Evolutionary conservation across 768 basidiomycete genomes (phyloP).

Genomic region (Daedaleopsis sinensis): DNA sequence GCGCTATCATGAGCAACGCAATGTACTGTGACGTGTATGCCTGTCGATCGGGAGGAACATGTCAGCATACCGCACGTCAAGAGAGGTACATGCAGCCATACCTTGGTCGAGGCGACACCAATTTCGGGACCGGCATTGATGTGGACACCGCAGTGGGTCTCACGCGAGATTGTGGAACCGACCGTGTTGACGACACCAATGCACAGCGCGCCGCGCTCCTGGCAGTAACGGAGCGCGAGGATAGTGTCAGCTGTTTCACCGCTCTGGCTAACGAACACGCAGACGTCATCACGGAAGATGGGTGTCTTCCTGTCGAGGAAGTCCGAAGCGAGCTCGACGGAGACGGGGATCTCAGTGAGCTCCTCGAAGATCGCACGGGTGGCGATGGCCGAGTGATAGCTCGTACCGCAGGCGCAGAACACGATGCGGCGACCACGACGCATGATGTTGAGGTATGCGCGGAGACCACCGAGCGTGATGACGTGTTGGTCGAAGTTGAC

Average conservation of each 20-base stretch:
- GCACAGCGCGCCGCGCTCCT: slow-evolving; percentile 95
- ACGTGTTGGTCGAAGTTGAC: slow-evolving; percentile 95
- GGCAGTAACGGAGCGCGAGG: slow-evolving; percentile 92
- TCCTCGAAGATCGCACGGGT: slow-evolving; percentile 99
- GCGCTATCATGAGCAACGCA: slow-evolving; percentile 96
- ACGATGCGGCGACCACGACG: slow-evolving; percentile 93
- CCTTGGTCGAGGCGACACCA: slow-evolving; percentile 98
- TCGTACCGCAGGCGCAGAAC: slow-evolving; percentile 98
- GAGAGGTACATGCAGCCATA: slow-evolving; percentile 27
- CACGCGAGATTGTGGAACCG: slow-evolving; percentile 95
- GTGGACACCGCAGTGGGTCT: slow-evolving; percentile 99
- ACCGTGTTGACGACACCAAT: slow-evolving; percentile 99
- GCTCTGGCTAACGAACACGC: slow-evolving; percentile 94
- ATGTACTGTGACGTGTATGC: slow-evolving; percentile 99
- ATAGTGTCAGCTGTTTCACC: slow-evolving; percentile 99
- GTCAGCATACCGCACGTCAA: not conserved
- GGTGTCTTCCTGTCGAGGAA: slow-evolving; percentile 99
- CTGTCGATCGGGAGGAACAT: slow-evolving; percentile 48
- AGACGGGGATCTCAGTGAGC: slow-evolving; percentile 96
- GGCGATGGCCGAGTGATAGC: slow-evolving; percentile 96
- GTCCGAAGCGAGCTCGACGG: slow-evolving; percentile 96
- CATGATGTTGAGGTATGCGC: slow-evolving; percentile 94
- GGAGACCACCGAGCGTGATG: slow-evolving; percentile 94
- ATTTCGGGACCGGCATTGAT: slow-evolving; percentile 99
- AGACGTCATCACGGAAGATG: slow-evolving; percentile 98